Evolutionary conservation across 2,329 filamentous ascomycete genomes (phyloP), one percentile per base, ranked within the genome.

Genomic region (Aspergillus neoniger): DNA sequence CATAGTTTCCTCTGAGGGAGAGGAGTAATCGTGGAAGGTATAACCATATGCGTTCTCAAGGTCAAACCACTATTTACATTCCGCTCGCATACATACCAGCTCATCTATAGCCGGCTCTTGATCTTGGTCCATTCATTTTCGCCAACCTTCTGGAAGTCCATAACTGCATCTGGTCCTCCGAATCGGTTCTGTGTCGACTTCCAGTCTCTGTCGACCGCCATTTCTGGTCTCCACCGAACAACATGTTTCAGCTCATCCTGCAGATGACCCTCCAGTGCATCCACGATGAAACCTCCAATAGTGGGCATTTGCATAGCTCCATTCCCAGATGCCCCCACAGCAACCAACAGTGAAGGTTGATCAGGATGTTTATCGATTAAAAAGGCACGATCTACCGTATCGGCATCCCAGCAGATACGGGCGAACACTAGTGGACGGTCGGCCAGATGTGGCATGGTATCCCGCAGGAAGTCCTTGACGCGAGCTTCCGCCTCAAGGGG

Each of bases 351-450:
- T 32, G 74, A 77, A 25, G 69, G 65, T 49, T 77, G 74, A 4
- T 76, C 69, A 0, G 82, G 82, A 69, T 85, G 82, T 38, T 69
- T 73, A 47, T 79, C 79, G 59, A 86, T 83, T 5, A 86, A 66
- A 59, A 85, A 84, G 41, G 79, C 74, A 1, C 82, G 76, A 67
- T 86, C 80, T 0, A 81, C 77, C 0, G 83, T 86, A 64, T 86
- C 84, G 0, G 82, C 81, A 63, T 83, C 84, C 84, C 84, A 86
- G 69, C 83, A 86, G 50, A 86, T 80, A 5, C 81, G 74, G 3
- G 81, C 81, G 60, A 82, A 83, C 49, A 74, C 79, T 49, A 86
- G 81, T 0, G 77, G 76, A 1, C 83, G 77, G 2, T 79, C 69
- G 1, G 79, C 77, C 4, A 86, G 76, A 41, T 85, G 81, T 1